Evolutionary conservation across 1,139 yeast genomes (phyloP).

Genomic region (Magnusiomyces suaveolens): DNA sequence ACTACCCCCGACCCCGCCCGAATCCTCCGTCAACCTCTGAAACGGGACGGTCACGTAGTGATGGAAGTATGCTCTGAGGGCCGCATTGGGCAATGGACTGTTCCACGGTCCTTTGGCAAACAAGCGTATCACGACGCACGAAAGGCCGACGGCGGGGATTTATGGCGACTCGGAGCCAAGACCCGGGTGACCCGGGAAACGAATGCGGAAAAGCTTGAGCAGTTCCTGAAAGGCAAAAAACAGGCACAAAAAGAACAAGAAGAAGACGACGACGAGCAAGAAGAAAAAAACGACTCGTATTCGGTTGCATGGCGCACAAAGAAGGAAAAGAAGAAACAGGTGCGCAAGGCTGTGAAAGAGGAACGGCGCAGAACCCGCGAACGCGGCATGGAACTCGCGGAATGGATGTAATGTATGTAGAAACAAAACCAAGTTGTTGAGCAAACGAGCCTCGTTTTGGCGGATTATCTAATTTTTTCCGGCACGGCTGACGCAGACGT

Average conservation of each 20-base stretch:
- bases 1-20: constrained; percentile 41
- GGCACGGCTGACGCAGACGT: too few species aligned
- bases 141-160: constrained; percentile 73
- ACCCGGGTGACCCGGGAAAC: constrained; percentile 31
- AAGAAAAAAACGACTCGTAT: constrained; percentile 7
- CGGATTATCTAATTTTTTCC: too few species aligned
- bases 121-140: constrained; percentile 84
- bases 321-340: neutral
- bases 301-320: constrained; percentile 1
- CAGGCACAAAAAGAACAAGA: constrained; percentile 10
- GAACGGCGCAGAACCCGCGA: neutral
- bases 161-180: constrained; percentile 79
- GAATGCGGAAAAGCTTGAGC: constrained; percentile 6
- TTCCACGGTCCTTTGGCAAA: constrained; percentile 69
- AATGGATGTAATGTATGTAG: too few species aligned
- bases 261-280: constrained; percentile 2
- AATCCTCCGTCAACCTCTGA: constrained; percentile 59
- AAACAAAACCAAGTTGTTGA: too few species aligned
- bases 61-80: constrained; percentile 72
- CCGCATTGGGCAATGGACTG: constrained; percentile 72
- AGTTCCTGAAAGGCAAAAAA: constrained; percentile 9
- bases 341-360: neutral
- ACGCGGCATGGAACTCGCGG: too few species aligned
- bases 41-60: constrained; percentile 73
- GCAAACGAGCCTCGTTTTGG: too few species aligned